Percentiles rank a stretch among this genome's conserved stretches.
These are phyloP conservation scores for Cladosporium colombiae DNA, from an alignment of 2,329 filamentous ascomycete genomes.

Conservation along the genomic window DNA sequence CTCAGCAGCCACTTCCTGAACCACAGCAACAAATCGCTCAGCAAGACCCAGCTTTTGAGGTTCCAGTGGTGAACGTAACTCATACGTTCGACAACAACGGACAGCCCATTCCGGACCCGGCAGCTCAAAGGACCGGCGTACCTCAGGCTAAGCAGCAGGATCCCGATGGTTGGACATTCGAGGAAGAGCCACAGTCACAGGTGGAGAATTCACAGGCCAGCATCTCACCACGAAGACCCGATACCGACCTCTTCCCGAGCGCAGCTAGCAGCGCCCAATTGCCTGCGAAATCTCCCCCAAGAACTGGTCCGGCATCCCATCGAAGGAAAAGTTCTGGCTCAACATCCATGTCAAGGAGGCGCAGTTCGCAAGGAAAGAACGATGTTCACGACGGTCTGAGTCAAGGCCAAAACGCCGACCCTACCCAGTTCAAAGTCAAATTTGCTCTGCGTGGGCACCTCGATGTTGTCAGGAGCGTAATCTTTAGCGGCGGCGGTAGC, in stretches of 20 bases:
- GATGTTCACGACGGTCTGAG: conserved; percentile 58
- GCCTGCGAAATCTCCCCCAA: conserved; percentile 75
- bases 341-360: conserved; percentile 61
- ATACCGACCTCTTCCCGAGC: conserved; percentile 83
- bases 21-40: conserved; percentile 28
- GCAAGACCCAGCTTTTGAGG: conserved; percentile 47
- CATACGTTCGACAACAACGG: conserved; percentile 62
- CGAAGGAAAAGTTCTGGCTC: conserved; percentile 75
- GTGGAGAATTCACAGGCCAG: conserved; percentile 57
- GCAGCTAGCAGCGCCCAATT: conserved; percentile 63
- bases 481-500: conserved; percentile 94
- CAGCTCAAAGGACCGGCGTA: conserved; percentile 20
- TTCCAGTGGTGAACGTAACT: conserved; percentile 58
- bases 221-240: conserved; percentile 65
- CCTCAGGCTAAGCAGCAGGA: conserved; percentile 41
- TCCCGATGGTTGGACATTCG: conserved; percentile 87
- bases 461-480: conserved; percentile 89
- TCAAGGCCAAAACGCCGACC: conserved; percentile 60
- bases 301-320: conserved; percentile 65
- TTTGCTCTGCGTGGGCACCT: conserved; percentile 91
- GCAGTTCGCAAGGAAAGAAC: conserved; percentile 55
- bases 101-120: conserved; percentile 51
- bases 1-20: conserved; percentile 39
- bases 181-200: conserved; percentile 64
- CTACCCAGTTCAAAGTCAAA: conserved; percentile 82